Evolutionary conservation across 2,329 filamentous ascomycete species (phyloP), one percentile per base, ranked within the genome.

Genomic region (Alternaria sp.): DNA sequence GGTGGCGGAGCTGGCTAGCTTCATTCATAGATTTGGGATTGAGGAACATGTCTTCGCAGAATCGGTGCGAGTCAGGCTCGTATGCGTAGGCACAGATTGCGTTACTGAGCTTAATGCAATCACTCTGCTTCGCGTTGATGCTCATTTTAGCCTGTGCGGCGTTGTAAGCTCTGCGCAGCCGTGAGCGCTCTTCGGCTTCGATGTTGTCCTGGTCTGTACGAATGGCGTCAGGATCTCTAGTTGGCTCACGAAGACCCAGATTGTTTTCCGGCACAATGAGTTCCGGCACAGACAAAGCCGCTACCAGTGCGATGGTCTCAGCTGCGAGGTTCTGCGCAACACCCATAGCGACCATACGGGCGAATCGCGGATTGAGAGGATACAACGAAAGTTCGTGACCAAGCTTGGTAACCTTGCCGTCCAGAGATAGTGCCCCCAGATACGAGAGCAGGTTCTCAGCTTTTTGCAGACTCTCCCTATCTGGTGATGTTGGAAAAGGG

Each of bases 401-500:
- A 27, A 92, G 84, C 40, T 88, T 85, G 0, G 94, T 97, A 18
- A 97, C 89, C 69, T 90, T 87, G 0, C 93, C 92, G 10, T 86
- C 84, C 0, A 85, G 69, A 11, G 89, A 88, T 32, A 98, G 84
- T 1, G 94, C 95, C 0, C 92, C 92, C 4, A 99, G 85, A 75
- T 97, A 96, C 48, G 87, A 89, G 9, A 99, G 84, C 8, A 97
- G 84, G 73, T 90, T 93, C 80, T 99, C 95, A 0, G 95, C 93
- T 74, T 91, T 92, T 50, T 87, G 86, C 20, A 99, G 84, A 64
- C 89, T 92, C 54, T 89, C 84, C 14, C 89, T 86, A 70, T 93
- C 90, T 2, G 95, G 95, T 0, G 93, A 89, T 14, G 94, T 98
- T 4, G 95, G 95, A 76, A 98, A 99, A 0, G 96, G 95, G 76